Base-by-base conservation (phyloP, 495 filamentous ascomycete genomes). In the Aspergillus nidulans region DNA sequence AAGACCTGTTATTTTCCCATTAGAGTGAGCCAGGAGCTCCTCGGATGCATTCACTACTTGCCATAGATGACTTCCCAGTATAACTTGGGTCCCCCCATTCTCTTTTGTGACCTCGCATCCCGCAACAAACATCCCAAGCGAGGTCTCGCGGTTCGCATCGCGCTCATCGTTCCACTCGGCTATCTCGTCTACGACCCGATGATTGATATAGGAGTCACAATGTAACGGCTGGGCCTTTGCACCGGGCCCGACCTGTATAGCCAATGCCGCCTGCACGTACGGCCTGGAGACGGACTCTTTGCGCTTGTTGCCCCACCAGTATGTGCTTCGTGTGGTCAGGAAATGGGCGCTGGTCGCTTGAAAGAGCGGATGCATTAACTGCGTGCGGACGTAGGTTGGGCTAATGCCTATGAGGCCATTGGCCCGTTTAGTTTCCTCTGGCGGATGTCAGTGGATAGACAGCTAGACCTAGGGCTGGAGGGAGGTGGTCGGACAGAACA, bases 61-160 rank as follows among this genome's bases (percentile, higher is more conserved):
- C 74, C 75, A 76, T 8, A 74, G 63, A 59, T 79, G 76, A 24
- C 61, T 67, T 12, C 69, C 63, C 3, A 71, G 74, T 45, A 77
- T 72, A 49, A 77, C 67, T 10, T 68, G 64, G 12, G 75, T 77
- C 28, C 70, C 75, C 12, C 75, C 76, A 49, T 34, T 77, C 8
- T 58, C 59, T 32, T 61, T 66, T 4, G 66, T 69, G 1, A 58
- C 59, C 28, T 57, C 63, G 20, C 59, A 67, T 0, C 61, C 72
- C 9, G 68, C 72, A 6, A 74, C 61, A 26, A 76, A 69, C 8
- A 73, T 25, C 7, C 63, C 64, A 21, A 73, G 43, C 23, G 46
- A 49, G 4, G 52, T 54, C 41, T 71, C 69, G 10, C 69, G 64
- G 23, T 55, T 58, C 36, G 52, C 42, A 32, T 62, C 56, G 18